Evolutionary conservation across 164 flowering plant genomes (phyloP).

Genomic region (Magnolia kwangsiensis): DNA sequence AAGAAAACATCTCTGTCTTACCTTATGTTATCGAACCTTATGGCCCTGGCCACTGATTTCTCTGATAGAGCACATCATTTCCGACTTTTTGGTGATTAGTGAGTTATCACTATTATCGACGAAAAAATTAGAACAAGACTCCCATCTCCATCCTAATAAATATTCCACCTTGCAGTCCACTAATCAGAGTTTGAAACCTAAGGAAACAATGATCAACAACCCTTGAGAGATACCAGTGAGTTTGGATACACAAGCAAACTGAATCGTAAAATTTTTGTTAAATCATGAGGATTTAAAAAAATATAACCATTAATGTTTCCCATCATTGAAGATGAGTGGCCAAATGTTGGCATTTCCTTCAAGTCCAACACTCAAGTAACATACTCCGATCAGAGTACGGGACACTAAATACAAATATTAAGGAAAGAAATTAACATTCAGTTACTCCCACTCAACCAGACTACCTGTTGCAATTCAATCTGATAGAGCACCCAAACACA

Average conservation of each 20-base stretch:
- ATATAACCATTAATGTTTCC: not conserved
- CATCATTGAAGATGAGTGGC: no score
- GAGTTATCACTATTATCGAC: not conserved
- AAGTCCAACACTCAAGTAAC: not conserved
- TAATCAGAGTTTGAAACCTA: not conserved
- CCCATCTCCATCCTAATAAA: not conserved
- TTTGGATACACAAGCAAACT: no score
- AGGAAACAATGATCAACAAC: not conserved
- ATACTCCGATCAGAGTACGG: not conserved
- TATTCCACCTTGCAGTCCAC: not conserved
- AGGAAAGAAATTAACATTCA: not conserved
- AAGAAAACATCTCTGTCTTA: no score
- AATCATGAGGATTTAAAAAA: no score
- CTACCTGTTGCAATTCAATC: not conserved
- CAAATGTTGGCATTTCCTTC: not conserved
- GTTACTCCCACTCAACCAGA: not conserved
- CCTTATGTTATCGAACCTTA: not conserved
- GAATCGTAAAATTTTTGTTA: no score
- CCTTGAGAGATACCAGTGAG: not conserved
- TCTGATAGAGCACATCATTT: not conserved
- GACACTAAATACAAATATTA: not conserved
- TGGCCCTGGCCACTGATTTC: not conserved
- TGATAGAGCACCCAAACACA: not conserved
- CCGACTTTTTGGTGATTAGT: not conserved
- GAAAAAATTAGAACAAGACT: not conserved